Evolutionary conservation across 2,329 filamentous ascomycete genomes (phyloP).

Genomic region (Pseudogymnoascus sp.): DNA sequence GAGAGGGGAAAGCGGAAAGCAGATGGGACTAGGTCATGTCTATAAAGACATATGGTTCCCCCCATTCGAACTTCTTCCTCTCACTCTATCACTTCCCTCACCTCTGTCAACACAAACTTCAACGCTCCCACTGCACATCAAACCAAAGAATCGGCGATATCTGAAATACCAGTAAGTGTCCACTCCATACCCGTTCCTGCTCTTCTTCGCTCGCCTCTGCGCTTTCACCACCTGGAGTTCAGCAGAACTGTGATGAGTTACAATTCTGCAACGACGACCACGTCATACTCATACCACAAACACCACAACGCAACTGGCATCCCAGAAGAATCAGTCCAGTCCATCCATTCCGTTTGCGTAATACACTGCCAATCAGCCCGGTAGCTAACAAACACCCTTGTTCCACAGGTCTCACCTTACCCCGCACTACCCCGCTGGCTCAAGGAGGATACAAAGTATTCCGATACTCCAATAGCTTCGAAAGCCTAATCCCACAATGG

Average conservation of each 20-base stretch:
- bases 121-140: background rate
- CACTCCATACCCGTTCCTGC: background rate
- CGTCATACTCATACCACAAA: background rate
- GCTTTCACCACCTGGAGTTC: background rate
- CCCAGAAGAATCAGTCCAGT: background rate
- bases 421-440: background rate
- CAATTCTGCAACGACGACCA: background rate
- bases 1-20: background rate
- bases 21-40: background rate
- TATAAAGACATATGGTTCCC: background rate
- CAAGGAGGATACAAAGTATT: background rate
- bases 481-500: constrained; percentile 1
- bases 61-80: background rate
- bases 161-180: background rate
- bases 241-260: background rate
- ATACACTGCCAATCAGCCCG: background rate
- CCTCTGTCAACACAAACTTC: background rate
- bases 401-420: constrained; percentile 1
- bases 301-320: background rate
- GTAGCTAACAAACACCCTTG: constrained; percentile 5
- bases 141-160: background rate
- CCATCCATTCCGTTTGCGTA: background rate
- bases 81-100: background rate
- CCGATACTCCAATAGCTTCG: background rate
- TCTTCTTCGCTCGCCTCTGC: background rate